Evolutionary conservation across 371 early-diverging fungal species (phyloP).

Genomic region (Circinella umbellata): DNA sequence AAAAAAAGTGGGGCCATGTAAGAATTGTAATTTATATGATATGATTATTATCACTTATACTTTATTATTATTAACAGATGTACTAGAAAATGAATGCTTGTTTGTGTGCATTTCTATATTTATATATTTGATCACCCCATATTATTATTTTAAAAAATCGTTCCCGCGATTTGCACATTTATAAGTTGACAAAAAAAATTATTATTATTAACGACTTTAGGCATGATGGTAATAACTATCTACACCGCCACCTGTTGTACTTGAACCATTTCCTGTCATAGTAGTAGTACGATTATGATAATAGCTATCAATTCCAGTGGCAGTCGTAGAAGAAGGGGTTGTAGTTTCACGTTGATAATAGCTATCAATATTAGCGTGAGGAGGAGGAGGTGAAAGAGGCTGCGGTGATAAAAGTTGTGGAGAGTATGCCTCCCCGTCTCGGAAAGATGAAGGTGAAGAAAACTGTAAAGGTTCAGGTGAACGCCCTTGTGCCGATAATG

Average conservation of each 20-base stretch:
- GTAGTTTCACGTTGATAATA: background rate
- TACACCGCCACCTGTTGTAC: background rate
- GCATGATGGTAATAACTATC: background rate
- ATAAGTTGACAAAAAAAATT: no score
- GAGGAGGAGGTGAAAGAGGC: background rate
- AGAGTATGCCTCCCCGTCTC: background rate
- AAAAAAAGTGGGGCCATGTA: slow-evolving; percentile 2
- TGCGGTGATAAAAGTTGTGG: background rate
- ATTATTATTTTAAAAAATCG: background rate
- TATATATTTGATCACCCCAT: background rate
- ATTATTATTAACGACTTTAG: no score
- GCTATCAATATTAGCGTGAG: background rate
- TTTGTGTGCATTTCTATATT: background rate
- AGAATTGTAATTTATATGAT: background rate
- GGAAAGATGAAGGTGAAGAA: no score
- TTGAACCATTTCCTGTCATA: background rate
- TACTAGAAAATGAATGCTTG: no score
- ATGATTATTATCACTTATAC: background rate
- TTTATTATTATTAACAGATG: background rate
- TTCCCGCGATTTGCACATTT: background rate
- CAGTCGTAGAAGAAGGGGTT: background rate
- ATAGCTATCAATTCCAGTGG: background rate
- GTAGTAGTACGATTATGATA: background rate
- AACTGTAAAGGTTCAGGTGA: no score
- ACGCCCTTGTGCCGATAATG: background rate